Evolutionary conservation across 805 yeast genomes (phyloP), one percentile per base, ranked within the genome.

Genomic region (Yarrowia sp.): DNA sequence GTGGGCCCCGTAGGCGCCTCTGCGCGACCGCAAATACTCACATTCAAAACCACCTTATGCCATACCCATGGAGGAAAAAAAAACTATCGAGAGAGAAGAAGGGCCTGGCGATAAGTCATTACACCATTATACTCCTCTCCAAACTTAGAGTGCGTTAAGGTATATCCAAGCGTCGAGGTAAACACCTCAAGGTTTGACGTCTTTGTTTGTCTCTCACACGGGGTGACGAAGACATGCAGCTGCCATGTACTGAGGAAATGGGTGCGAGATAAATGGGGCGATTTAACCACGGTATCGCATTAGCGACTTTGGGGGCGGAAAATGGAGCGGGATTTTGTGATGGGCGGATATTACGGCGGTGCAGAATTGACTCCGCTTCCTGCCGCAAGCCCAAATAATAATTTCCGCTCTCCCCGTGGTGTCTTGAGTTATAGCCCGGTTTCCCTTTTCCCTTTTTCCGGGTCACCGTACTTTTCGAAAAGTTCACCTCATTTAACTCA

Each of bases 141-240:
- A 8, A 51, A 51, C 32, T 8, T 16, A 14, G 8, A 3, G 3
- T 2, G 16, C 10, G 5, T 33, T 22, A 51, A 35, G 58, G 41
- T 51, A 12, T 33, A n/a, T 21, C 9, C 41, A 51, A 51, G 42
- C 58, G 58, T 33, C 41, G 58, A 51, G 42, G 58, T 51, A 51
- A 51, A 51, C 58, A 51, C 24, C 22, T 22, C 19, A 24, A 51
- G 58, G 38, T 31, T 47, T 32, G 22, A 10, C 7, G 8, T 6
- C 58, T 51, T 35, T 47, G 55, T 51, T 24, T 35, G 42, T 24
- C 24, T 24, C 32, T n/a, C 32, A 51, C 42, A 35, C 58, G 58
- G 58, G 58, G 58, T 51, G 58, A 51, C 58, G 58, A 51, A 51
- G 32, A 35, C 58, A 51, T 35, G 58, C 58, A 51, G 41, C 31